Evolutionary conservation across 371 early-diverging fungal genomes (phyloP), one percentile per base, ranked within the genome.

Genomic region (Parasitella parasitica): DNA sequence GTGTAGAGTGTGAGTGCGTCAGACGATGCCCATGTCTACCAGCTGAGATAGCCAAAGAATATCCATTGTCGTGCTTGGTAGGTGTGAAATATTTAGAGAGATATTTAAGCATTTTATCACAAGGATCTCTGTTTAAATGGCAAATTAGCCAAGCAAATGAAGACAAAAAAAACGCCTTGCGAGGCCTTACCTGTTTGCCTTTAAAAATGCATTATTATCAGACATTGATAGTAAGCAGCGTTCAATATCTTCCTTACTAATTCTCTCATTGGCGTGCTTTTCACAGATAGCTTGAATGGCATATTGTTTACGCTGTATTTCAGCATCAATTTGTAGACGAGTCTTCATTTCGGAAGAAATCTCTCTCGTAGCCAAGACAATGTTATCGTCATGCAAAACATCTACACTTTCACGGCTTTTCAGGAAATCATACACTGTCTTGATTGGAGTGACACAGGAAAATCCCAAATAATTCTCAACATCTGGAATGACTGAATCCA

Each of bases 211-310:
- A 81, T 96, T 92, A 74, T 98, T 97, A 69, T 97, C 98, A 24
- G 97, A 97, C 64, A 98, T 94, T 26, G 91, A 91, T 71, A 96
- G 90, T 28, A 98, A 81, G 64, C 97, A 96, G 58, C 87, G 89
- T 54, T 87, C 85, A 60, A 98, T 89, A 28, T 86, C 87, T 30
- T 96, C 94, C 3, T 77, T 73, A 0, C 85, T 74, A 7, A 76
- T 54, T 15, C 67, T 67, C 12, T 66, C 55, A n/a, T 81, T 84
- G 6, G 90, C 86, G 63, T 95, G 96, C 46, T 91, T 90, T 50
- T 85, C 77, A 61, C 92, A 88, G 39, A 98, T 75, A 8, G 67
- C 27, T 63, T 95, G 94, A 56, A 98, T 89, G 0, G 98, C 94
- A 11, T 83, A 63, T 72, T 95, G 94, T 76, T 98, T 98, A 56